These are phyloP conservation scores for Fusarium beomiforme DNA, from an alignment of 2,329 filamentous ascomycete genomes.

Conservation along the genomic window DNA sequence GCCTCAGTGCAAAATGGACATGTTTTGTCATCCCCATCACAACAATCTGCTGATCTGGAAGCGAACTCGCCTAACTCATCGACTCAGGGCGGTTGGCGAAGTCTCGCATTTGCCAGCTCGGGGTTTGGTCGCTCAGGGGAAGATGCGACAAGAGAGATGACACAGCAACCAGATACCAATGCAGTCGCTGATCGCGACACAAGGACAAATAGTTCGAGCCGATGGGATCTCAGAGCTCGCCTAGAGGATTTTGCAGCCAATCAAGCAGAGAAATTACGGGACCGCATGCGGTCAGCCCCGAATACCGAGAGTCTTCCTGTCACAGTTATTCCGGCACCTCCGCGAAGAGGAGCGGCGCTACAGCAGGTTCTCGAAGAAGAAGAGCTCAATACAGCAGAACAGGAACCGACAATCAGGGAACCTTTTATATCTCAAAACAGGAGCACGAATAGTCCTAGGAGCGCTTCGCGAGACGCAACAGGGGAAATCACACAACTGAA, in stretches of 20 bases:
- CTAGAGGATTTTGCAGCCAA: constrained; percentile 70
- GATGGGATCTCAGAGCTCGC: constrained; percentile 67
- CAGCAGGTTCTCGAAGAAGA: constrained; percentile 68
- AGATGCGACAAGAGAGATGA: constrained; percentile 14
- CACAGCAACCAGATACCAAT: constrained; percentile 6
- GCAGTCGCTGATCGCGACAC: constrained; percentile 1
- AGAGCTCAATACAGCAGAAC: constrained; percentile 40
- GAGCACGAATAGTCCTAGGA: constrained; percentile 36
- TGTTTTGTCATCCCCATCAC: constrained; percentile 21
- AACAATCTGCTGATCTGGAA: constrained; percentile 41
- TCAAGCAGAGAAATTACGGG: constrained; percentile 69
- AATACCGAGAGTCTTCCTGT: constrained; percentile 67
- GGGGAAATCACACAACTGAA: constrained; percentile 33
- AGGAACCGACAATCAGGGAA: constrained; percentile 21
- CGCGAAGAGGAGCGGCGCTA: constrained; percentile 65
- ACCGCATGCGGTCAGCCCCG: constrained; percentile 63
- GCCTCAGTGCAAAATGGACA: constrained; percentile 36
- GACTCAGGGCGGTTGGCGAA: constrained; percentile 43
- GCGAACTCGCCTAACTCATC: constrained; percentile 37
- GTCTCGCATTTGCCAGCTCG: constrained; percentile 34
- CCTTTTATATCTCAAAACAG: constrained; percentile 25
- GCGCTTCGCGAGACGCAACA: constrained; percentile 38
- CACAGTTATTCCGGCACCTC: constrained; percentile 70
- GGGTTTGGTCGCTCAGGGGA: constrained; percentile 21
- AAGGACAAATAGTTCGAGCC: constrained; percentile 38